Percentiles rank a stretch among this genome's conserved stretches.
Evolutionary conservation across 441 rosid species (phyloP).

Genomic region (Mallotus japonicus): DNA sequence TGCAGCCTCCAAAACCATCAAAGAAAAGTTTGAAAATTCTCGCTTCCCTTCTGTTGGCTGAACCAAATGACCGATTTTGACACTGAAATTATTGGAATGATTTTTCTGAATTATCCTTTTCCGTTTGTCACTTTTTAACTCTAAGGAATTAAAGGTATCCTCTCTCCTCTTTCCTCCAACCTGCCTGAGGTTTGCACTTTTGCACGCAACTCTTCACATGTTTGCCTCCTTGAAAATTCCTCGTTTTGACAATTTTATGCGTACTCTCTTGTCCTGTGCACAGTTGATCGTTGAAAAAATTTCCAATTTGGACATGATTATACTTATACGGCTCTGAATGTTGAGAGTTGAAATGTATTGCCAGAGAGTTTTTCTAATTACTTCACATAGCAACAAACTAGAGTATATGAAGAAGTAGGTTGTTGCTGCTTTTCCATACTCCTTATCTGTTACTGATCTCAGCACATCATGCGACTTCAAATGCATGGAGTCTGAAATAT

Average conservation of each 20-base stretch:
- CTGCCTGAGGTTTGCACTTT: conserved; percentile 5
- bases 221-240: conserved; percentile 10
- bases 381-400: background rate
- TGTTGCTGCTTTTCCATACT: conserved; percentile 10
- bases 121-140: background rate
- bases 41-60: background rate
- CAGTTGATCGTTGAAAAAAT: background rate
- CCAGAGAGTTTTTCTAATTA: background rate
- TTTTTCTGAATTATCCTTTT: background rate
- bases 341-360: background rate
- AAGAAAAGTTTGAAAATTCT: conserved; percentile 18
- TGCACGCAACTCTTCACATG: conserved; percentile 26
- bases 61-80: conserved; percentile 25
- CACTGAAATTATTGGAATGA: conserved; percentile 10
- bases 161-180: background rate
- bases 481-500: conserved; percentile 11
- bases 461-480: conserved; percentile 9
- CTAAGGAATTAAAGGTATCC: conserved; percentile 1
- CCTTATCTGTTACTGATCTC: conserved; percentile 23
- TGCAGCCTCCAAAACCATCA: conserved; percentile 14
- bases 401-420: conserved; percentile 10
- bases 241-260: background rate
- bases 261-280: conserved; percentile 7
- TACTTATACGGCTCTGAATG: background rate
- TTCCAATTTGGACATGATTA: conserved; percentile 3